Evolutionary conservation across 345 rosid genomes (phyloP).

Genomic region (thale cress (Arabidopsis thaliana)): DNA sequence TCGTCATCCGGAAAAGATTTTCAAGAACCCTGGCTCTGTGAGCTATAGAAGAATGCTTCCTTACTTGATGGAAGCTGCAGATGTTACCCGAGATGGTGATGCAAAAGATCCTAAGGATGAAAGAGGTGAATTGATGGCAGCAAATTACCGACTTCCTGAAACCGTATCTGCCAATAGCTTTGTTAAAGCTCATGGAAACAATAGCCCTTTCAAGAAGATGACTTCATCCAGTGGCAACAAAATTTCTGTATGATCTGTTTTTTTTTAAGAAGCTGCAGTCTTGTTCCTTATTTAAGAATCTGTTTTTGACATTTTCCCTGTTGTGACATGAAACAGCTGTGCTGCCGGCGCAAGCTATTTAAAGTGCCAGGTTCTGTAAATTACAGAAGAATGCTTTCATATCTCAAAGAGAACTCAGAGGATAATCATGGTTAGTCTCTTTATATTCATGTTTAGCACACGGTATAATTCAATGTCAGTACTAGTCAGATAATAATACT

Average conservation of each 20-base stretch:
- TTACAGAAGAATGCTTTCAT: slow-evolving; percentile 25
- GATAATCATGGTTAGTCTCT: slow-evolving; percentile 5
- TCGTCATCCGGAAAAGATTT: slow-evolving; percentile 1
- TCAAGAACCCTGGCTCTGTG: not conserved
- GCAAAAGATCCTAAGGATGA: not conserved
- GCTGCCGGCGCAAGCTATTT: not conserved
- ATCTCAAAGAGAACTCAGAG: slow-evolving; percentile 1
- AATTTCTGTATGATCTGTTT: not conserved
- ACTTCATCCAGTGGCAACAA: not conserved
- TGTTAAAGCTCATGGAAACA: not conserved
- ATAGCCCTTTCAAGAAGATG: not conserved
- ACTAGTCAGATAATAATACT: not conserved
- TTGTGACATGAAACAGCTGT: not conserved
- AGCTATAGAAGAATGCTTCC: slow-evolving; percentile 18
- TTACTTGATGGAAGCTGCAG: not conserved
- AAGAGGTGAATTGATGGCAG: not conserved
- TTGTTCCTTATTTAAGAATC: not conserved
- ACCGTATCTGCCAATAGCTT: not conserved
- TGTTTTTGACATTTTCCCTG: not conserved
- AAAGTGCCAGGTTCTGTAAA: slow-evolving; percentile 15
- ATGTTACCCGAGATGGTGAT: not conserved
- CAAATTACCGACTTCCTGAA: not conserved
- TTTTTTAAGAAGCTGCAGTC: too few species aligned
- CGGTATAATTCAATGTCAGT: not conserved
- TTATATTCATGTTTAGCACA: not conserved